Evolutionary conservation across 495 filamentous ascomycete genomes (phyloP).

Genomic region (Tetracladium setigerum): DNA sequence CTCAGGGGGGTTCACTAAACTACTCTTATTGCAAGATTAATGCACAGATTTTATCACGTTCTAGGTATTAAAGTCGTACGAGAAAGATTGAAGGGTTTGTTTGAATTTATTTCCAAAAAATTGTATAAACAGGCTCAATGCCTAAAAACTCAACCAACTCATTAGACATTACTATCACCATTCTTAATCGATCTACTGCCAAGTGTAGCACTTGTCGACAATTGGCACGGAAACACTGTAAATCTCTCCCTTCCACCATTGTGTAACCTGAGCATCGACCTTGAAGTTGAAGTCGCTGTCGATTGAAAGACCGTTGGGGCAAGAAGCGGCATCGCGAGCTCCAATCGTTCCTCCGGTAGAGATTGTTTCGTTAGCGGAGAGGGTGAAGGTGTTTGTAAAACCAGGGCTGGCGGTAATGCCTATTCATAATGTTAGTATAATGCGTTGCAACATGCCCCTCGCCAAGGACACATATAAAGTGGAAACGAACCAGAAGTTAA

Average conservation of each 20-base stretch:
- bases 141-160: too few species aligned
- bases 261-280: conserved; percentile 15
- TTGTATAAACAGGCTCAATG: too few species aligned
- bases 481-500: conserved; percentile 10
- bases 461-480: too few species aligned
- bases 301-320: conserved; percentile 9
- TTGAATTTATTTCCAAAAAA: too few species aligned
- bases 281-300: conserved; percentile 16
- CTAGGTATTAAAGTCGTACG: too few species aligned
- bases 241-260: conserved; percentile 11
- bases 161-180: too few species aligned
- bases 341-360: conserved; percentile 1
- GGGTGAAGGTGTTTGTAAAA: conserved; percentile 14
- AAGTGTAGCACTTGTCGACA: conserved; percentile 13
- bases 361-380: conserved; percentile 7
- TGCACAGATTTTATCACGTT: too few species aligned
- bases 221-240: conserved; percentile 15
- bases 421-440: too few species aligned
- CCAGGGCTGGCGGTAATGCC: conserved; percentile 15
- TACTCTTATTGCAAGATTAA: too few species aligned
- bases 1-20: too few species aligned
- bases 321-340: conserved; percentile 14
- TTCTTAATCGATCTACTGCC: background rate
- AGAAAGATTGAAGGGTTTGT: too few species aligned
- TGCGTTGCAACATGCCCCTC: too few species aligned